Percentiles rank a stretch among this genome's conserved stretches.
Evolutionary conservation across 2,329 filamentous ascomycete genomes (phyloP).

Genomic region (Juglanconis oblonga): DNA sequence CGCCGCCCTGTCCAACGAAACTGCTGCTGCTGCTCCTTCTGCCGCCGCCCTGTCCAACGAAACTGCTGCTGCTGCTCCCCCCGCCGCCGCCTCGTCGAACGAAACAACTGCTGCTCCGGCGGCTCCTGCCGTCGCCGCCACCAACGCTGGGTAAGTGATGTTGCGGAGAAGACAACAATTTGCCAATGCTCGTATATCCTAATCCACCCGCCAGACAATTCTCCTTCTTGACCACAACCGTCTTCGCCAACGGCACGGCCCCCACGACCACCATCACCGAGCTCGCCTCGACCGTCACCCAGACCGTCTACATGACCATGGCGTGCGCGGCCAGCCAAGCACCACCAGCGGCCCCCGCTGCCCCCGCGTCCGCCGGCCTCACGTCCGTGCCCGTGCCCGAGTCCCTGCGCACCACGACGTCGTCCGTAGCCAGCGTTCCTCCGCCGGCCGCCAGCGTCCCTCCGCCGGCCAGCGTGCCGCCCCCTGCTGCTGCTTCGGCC

Average conservation of each 20-base stretch:
- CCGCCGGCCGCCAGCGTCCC: constrained; percentile 3
- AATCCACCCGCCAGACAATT: background rate
- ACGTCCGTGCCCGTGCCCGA: constrained; percentile 20
- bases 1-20: too few species aligned
- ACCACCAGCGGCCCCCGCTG: constrained; percentile 15
- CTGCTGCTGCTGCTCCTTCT: too few species aligned
- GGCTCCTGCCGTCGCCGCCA: too few species aligned
- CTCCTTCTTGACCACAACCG: constrained; percentile 35
- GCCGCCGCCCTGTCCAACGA: too few species aligned
- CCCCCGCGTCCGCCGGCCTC: constrained; percentile 19
- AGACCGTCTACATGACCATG: constrained; percentile 25
- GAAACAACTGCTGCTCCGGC: too few species aligned
- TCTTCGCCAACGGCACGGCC: constrained; percentile 27
- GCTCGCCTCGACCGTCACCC: constrained; percentile 27
- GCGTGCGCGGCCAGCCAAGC: constrained; percentile 15
- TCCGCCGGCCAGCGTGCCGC: constrained; percentile 17
- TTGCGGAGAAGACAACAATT: too few species aligned
- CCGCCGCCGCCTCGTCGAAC: too few species aligned
- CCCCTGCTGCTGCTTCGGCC: constrained; percentile 42
- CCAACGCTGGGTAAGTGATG: too few species aligned
- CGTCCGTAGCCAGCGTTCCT: background rate
- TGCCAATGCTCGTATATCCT: too few species aligned
- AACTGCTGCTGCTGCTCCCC: too few species aligned
- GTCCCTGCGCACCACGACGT: constrained; percentile 13
- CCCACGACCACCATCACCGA: constrained; percentile 37